Evolutionary conservation across 208 protist genomes (phyloP), one percentile per base, ranked within the genome.

Genomic region (Leishmania gerbilli): DNA sequence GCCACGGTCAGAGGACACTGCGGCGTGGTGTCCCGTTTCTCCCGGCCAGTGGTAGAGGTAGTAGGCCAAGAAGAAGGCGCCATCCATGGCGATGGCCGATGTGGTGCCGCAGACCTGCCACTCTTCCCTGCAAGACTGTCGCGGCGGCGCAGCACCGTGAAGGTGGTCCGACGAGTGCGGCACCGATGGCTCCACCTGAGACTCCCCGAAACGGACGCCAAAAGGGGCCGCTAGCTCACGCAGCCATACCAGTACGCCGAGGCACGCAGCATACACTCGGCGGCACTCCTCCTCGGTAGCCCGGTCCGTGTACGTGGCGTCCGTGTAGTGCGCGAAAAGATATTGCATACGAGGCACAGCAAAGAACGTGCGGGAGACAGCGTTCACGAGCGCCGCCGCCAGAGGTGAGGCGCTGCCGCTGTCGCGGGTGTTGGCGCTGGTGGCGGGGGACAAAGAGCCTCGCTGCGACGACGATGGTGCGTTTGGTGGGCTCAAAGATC

Each of bases 31-130:
- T 5, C 42, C 69, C 45, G 45, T 51, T 53, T 55, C 15, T 13
- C 42, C n/a, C 3, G 67, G 49, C 74, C 81, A 87, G 75, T 86
- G 79, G 40, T 83, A 56, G 11, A 82, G 72, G 24, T 85, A 84
- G 62, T 88, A 82, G 21, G 84, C 87, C 3, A 94, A 75, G 68
- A 95, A 97, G 80, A 95, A 97, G 34, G 81, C 80, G 1, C 91
- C 88, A 56, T 97, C 93, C 8, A 92, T 17, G 19, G 91, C 92
- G 58, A 93, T 86, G 0, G 84, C 69, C 42, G 93, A 86, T 4
- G 56, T 76, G 15, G 87, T 89, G 37, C 93, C 93, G 77, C 93
- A 95, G 2, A 90, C 85, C n/a, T 64, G 56, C 74, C 71, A 79
- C n/a, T 45, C 53, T 49, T 80, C 55, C 13, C 49, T 13, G 4